Conservation (phyloP, 306 rosid species). For the Sophora flavescens region DNA sequence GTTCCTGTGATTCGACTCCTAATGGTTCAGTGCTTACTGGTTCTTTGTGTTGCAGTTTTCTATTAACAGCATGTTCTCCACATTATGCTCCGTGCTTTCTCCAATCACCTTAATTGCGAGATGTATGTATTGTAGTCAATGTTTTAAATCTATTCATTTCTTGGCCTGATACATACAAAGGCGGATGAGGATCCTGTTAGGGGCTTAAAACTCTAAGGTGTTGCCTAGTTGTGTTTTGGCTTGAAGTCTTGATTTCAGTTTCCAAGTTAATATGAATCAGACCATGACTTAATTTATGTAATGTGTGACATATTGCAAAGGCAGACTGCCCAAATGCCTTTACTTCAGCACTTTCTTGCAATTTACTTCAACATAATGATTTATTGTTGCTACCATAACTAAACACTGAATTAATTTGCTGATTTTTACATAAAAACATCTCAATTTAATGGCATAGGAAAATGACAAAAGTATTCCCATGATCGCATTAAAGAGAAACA, state of each 20-base stretch:
- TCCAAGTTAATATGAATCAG: too few species aligned
- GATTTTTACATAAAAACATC: constrained; percentile 1
- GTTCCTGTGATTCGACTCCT: too few species aligned
- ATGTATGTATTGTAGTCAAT: not conserved
- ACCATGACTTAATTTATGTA: too few species aligned
- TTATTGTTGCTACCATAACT: constrained; percentile 11
- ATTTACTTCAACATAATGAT: constrained; percentile 39
- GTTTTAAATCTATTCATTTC: constrained; percentile 6
- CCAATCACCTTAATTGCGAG: not conserved
- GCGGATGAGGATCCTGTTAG: not conserved
- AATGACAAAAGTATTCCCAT: constrained; percentile 39
- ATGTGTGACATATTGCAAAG: too few species aligned
- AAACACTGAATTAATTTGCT: constrained; percentile 12
- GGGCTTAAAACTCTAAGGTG: constrained; percentile 7
- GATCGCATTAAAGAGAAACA: constrained; percentile 30
- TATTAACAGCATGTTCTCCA: not conserved
- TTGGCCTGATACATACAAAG: not conserved
- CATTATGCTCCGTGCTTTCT: constrained; percentile 4
- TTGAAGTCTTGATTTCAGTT: too few species aligned
- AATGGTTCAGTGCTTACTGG: not conserved
- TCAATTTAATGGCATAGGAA: constrained; percentile 34
- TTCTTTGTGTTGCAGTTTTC: not conserved
- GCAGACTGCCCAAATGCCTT: too few species aligned
- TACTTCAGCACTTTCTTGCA: constrained; percentile 21
- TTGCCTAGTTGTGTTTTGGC: too few species aligned